Percentiles rank a stretch among this genome's conserved stretches.
phyloP scores from a whole-genome alignment of 1,284 basidiomycete species.

The Coniferiporia sulphurascens region DNA sequence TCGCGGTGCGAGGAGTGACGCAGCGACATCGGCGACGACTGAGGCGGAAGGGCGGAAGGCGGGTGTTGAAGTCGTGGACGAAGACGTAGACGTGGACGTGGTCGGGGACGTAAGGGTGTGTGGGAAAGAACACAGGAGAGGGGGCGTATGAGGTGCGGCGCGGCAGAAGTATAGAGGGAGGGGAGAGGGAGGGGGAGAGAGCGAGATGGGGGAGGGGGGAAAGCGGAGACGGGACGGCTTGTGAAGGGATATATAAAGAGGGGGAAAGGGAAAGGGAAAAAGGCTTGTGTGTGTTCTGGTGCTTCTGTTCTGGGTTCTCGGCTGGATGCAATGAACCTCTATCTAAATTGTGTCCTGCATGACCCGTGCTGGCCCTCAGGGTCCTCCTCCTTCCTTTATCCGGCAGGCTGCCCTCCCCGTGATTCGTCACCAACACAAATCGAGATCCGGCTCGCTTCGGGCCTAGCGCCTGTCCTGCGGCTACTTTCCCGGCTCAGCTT shows the following conservation, averaged over 20 bases:
- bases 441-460: no score
- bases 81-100: no score
- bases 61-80: no score
- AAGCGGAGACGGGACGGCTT: slow-evolving; percentile 26
- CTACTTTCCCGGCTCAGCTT: no score
- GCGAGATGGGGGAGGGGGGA: slow-evolving; percentile 37
- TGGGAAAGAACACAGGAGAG: slow-evolving; percentile 42
- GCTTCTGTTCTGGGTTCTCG: no score
- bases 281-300: no score
- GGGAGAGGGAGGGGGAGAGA: background rate
- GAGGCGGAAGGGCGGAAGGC: slow-evolving; percentile 22
- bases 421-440: no score
- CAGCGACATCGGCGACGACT: slow-evolving; percentile 47
- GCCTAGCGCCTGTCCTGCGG: no score
- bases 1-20: slow-evolving; percentile 55
- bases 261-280: background rate
- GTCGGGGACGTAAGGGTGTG: slow-evolving; percentile 24
- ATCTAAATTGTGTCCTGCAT: background rate
- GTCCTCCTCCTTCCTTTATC: background rate
- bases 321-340: background rate
- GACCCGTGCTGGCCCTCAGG: background rate
- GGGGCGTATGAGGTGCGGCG: slow-evolving; percentile 25
- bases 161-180: slow-evolving; percentile 1
- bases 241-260: slow-evolving; percentile 24
- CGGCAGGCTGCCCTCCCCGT: background rate